Conservation (phyloP, 192 early-diverging fungal species). For the Kappamyces sp. region DNA sequence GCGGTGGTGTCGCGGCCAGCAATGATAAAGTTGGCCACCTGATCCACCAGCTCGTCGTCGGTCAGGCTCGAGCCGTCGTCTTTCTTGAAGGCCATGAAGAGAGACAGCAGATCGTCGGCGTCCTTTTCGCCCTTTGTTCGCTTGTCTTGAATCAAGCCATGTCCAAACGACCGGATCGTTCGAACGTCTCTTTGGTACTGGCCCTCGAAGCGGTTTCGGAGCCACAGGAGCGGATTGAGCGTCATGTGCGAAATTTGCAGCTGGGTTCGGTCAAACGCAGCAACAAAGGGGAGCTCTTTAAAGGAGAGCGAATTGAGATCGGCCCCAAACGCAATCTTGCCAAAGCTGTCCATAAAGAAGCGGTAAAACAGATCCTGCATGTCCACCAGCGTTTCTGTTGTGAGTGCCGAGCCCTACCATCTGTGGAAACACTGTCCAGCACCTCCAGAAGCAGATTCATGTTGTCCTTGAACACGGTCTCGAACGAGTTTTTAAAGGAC, state of each 20-base stretch:
- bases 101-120: conserved; percentile 33
- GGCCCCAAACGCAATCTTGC: conserved; percentile 26
- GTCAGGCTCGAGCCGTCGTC: conserved; percentile 31
- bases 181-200: conserved; percentile 9
- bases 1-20: conserved; percentile 42
- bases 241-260: conserved; percentile 14
- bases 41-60: conserved; percentile 37
- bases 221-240: conserved; percentile 19
- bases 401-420: neutral
- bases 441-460: conserved; percentile 15
- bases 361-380: conserved; percentile 32
- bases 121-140: conserved; percentile 15
- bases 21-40: conserved; percentile 39
- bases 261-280: conserved; percentile 29
- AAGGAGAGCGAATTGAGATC: conserved; percentile 9
- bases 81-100: conserved; percentile 38
- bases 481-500: conserved; percentile 31
- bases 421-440: conserved; percentile 17
- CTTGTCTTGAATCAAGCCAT: conserved; percentile 13
- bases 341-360: conserved; percentile 34
- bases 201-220: conserved; percentile 13
- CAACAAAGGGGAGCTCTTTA: conserved; percentile 20
- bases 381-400: conserved; percentile 14
- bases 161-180: neutral
- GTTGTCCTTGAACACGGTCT: conserved; percentile 27